Percentiles rank a stretch among this genome's conserved stretches.
phyloP scores from a whole-genome alignment of 495 filamentous ascomycete genomes.

The Penicillium mononematosum region DNA sequence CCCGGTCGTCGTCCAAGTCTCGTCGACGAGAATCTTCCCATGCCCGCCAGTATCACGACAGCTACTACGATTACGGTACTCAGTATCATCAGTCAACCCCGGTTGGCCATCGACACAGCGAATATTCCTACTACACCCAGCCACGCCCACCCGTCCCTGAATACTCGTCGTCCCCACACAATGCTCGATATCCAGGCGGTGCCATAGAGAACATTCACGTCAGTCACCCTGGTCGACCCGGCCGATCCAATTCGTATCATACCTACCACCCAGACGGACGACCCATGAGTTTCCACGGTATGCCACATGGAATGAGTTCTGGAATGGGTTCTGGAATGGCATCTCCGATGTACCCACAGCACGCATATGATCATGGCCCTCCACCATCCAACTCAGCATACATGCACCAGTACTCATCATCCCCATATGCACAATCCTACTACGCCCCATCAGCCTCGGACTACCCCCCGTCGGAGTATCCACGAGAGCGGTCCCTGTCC shows the following conservation, averaged over 20 bases:
- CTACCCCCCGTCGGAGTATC: constrained; percentile 25
- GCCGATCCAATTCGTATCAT: constrained; percentile 39
- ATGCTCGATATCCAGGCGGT: constrained; percentile 25
- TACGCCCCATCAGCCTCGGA: constrained; percentile 30
- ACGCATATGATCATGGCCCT: constrained; percentile 38
- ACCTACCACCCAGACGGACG: constrained; percentile 37
- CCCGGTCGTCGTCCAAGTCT: constrained; percentile 37
- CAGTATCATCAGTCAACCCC: constrained; percentile 35
- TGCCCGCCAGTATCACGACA: constrained; percentile 30
- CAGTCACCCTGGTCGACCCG: constrained; percentile 27
- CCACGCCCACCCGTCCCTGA: constrained; percentile 34
- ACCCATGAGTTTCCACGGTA: constrained; percentile 48
- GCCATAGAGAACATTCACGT: constrained; percentile 30
- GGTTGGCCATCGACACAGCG: constrained; percentile 35
- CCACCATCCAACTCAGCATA: constrained; percentile 41
- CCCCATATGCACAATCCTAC: constrained; percentile 28
- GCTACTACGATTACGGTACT: constrained; percentile 35
- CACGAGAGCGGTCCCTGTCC: constrained; percentile 35
- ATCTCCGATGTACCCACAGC: constrained; percentile 32
- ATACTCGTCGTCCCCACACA: constrained; percentile 33
- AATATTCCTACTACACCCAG: constrained; percentile 28
- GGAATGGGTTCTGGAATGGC: constrained; percentile 23
- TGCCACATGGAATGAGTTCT: constrained; percentile 18
- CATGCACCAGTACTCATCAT: constrained; percentile 33
- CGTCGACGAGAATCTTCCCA: constrained; percentile 36